These are phyloP conservation scores for Anacardium occidentale DNA, from an alignment of 345 rosid genomes.

Conservation along the genomic window DNA sequence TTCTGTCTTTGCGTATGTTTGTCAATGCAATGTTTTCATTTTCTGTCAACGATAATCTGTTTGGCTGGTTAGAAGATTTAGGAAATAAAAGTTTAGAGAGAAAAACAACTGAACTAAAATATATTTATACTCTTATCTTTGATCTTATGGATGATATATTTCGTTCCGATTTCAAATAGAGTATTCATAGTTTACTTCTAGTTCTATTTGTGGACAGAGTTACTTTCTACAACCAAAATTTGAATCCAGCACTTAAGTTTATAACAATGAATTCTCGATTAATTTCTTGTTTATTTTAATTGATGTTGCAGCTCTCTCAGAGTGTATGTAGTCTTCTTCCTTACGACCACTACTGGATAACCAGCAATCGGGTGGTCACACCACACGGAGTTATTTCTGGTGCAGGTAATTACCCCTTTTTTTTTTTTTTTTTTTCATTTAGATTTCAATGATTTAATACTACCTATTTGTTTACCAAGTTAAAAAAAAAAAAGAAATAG, in stretches of 20 bases:
- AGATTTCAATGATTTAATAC: background rate
- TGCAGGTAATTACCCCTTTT: constrained; percentile 48
- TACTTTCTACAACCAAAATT: background rate
- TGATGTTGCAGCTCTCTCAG: constrained; percentile 36
- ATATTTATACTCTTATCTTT: too few relatives aligned
- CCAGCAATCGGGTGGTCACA: constrained; percentile 70
- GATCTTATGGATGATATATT: background rate
- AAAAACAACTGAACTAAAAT: too few relatives aligned
- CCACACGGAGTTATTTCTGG: constrained; percentile 67
- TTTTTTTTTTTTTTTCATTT: background rate
- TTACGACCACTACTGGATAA: constrained; percentile 65
- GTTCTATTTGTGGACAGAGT: background rate
- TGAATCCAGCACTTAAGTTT: background rate
- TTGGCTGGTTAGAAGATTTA: background rate
- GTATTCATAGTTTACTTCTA: background rate
- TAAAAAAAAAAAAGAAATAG: background rate
- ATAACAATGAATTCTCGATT: background rate
- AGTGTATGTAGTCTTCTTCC: constrained; percentile 71
- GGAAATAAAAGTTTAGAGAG: background rate
- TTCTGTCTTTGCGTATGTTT: too few relatives aligned
- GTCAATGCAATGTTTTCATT: too few relatives aligned
- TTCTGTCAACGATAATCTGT: background rate
- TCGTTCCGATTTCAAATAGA: background rate
- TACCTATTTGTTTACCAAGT: background rate
- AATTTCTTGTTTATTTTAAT: background rate